Evolutionary conservation across 768 basidiomycete species (phyloP).

Genomic region (Phaeolepiota aurea): DNA sequence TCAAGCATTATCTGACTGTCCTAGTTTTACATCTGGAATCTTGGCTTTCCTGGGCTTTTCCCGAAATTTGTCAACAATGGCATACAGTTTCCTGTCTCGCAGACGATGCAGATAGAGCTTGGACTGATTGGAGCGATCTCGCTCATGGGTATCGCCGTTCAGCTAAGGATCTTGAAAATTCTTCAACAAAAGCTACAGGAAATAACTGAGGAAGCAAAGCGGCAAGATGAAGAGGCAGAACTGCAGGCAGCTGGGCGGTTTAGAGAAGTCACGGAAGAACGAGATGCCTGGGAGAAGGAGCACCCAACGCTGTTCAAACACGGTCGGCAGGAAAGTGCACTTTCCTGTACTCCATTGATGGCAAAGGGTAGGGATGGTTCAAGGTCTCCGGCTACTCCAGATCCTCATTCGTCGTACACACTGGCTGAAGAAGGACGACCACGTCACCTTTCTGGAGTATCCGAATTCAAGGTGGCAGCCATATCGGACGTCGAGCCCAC

Average conservation of each 20-base stretch:
- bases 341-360: slow-evolving; percentile 59
- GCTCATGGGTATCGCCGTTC: slow-evolving; percentile 84
- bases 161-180: slow-evolving; percentile 76
- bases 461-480: slow-evolving; percentile 63
- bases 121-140: slow-evolving; percentile 80
- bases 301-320: slow-evolving; percentile 62
- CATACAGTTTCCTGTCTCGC: slow-evolving; percentile 76
- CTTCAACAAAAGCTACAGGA: slow-evolving; percentile 75
- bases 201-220: slow-evolving; percentile 66
- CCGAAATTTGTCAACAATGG: slow-evolving; percentile 61
- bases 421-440: slow-evolving; percentile 42
- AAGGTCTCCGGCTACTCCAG: slow-evolving; percentile 35
- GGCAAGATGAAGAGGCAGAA: slow-evolving; percentile 70
- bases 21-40: slow-evolving; percentile 93
- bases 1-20: no score
- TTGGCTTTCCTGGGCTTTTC: slow-evolving; percentile 79
- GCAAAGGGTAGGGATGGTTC: slow-evolving; percentile 47
- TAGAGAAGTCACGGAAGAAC: slow-evolving; percentile 55
- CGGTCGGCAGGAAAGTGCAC: slow-evolving; percentile 52
- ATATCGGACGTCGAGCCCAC: slow-evolving; percentile 54
- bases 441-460: slow-evolving; percentile 59
- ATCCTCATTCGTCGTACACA: slow-evolving; percentile 44
- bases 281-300: slow-evolving; percentile 80
- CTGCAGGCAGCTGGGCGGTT: slow-evolving; percentile 65
- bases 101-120: slow-evolving; percentile 90